A percentile compares a stretch with the other conserved stretches of the same genome.
Evolutionary conservation across 495 filamentous ascomycete genomes (phyloP).

Genomic region (Cryomyces minteri): DNA sequence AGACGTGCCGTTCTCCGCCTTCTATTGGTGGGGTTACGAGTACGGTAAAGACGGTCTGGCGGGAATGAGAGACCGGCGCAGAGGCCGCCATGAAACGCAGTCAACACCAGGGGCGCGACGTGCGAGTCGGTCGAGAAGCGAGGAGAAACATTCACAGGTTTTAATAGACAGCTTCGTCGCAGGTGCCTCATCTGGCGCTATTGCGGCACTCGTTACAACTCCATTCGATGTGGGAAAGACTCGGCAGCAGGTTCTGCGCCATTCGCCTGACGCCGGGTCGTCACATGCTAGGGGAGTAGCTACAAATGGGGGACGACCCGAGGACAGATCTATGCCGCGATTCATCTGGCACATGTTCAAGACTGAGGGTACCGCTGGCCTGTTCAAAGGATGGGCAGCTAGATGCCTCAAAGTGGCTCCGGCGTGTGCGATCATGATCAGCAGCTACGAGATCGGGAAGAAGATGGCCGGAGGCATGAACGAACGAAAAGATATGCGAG

Average conservation of each 20-base stretch:
- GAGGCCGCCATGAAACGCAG: slow-evolving; percentile 11
- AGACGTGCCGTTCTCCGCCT: slow-evolving; percentile 88
- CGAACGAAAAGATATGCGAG: slow-evolving; percentile 25
- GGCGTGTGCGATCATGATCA: slow-evolving; percentile 99
- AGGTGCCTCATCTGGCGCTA: slow-evolving; percentile 60
- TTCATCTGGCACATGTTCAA: slow-evolving; percentile 78
- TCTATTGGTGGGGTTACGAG: slow-evolving; percentile 99
- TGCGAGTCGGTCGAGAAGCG: slow-evolving; percentile 28
- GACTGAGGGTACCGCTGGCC: slow-evolving; percentile 58
- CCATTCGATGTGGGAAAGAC: slow-evolving; percentile 98
- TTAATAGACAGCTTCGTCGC: slow-evolving; percentile 81
- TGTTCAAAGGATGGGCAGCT: slow-evolving; percentile 83
- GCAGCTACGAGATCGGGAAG: slow-evolving; percentile 91
- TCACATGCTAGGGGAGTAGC: slow-evolving; percentile 1
- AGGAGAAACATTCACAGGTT: slow-evolving; percentile 43
- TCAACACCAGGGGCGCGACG: slow-evolving; percentile 12
- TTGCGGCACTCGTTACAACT: slow-evolving; percentile 80
- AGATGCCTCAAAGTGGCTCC: slow-evolving; percentile 88
- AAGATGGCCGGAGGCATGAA: slow-evolving; percentile 67
- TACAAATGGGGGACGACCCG: slow-evolving; percentile 31
- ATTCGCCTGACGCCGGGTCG: slow-evolving; percentile 20
- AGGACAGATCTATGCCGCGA: slow-evolving; percentile 53
- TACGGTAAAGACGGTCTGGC: slow-evolving; percentile 46
- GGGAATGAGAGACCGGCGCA: slow-evolving; percentile 37
- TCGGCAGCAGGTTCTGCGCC: slow-evolving; percentile 60